Evolutionary conservation across 129 eudicot genomes (phyloP), one percentile per base, ranked within the genome.

Genomic region (Lonicera japonica): DNA sequence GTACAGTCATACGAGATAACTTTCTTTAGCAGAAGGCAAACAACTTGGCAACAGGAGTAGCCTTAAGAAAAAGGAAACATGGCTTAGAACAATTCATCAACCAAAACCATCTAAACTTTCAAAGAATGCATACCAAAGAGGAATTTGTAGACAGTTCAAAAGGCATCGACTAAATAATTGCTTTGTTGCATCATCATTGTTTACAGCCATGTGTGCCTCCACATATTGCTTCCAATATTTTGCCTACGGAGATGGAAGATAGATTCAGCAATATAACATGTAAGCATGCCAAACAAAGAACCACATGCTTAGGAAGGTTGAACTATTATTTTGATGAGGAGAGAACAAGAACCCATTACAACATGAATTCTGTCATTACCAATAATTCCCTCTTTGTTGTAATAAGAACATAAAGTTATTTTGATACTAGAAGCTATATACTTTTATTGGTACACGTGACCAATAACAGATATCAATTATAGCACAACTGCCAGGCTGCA

Each of bases 191-290:
- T 88, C 99, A 61, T 94, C 96, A 70, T 94, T 88, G 70, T 83
- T 85, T 22, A 73, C 89, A 77, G 75, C 89, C 95, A 94, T 88
- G 66, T 85, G 80, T 69, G 96, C 99, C 73, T 94, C 99, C 25
- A 88, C 95, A 85, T 88, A 94, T 58, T 94, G 99, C 85, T 85
- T 94, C 99, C 99, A 94, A 59, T 80, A 94, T 60, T 81, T 94
- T 65, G 95, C 96, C 99, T 94, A 65, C n/a, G 19, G 48, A 61
- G 20, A 46, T 8, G 54, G 5, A 22, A 21, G 52, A 21, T 36
- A 12, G 6, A 19, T 22, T 43, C 19, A 40, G 65, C 65, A 40
- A 19, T 19, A 25, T 8, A 60, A 40, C 25, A 60, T 11, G 12
- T 40, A 62, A 39, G 21, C 38, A 40, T 8, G 48, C 48, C 65